Conservation (phyloP, 208 protist genomes). For the Trichomonas tenax region DNA sequence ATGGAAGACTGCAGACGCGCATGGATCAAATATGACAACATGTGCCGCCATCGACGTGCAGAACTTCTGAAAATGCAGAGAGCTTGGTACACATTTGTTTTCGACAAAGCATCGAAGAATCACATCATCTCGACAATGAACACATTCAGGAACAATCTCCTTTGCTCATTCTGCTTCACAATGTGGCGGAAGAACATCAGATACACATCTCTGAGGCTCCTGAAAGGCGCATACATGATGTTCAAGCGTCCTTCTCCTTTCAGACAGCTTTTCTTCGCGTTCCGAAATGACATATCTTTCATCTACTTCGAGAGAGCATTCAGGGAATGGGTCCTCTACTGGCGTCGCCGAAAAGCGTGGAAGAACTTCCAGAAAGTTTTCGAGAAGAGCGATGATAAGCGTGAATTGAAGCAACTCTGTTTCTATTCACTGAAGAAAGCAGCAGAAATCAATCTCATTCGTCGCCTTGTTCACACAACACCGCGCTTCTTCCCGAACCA, state of each 20-base stretch:
- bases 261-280: not conserved
- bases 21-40: not conserved
- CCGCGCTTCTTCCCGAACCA: not conserved
- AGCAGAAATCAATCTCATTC: not conserved
- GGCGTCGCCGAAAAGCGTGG: not conserved
- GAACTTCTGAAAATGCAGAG: not conserved
- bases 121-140: not conserved
- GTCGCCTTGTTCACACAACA: not conserved
- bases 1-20: not conserved
- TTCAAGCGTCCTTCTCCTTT: not conserved
- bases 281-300: not conserved
- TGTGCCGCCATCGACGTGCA: not conserved
- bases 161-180: not conserved
- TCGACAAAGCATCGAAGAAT: not conserved
- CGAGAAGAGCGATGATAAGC: not conserved
- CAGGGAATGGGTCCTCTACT: not conserved
- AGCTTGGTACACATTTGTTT: not conserved
- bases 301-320: not conserved
- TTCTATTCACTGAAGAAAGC: not conserved
- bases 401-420: not conserved
- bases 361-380: not conserved
- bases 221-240: not conserved
- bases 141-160: not conserved
- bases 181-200: not conserved
- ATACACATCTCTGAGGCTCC: not conserved